Evolutionary conservation across 1,284 basidiomycete species (phyloP), one percentile per base, ranked within the genome.

Genomic region (Puccinia horiana): DNA sequence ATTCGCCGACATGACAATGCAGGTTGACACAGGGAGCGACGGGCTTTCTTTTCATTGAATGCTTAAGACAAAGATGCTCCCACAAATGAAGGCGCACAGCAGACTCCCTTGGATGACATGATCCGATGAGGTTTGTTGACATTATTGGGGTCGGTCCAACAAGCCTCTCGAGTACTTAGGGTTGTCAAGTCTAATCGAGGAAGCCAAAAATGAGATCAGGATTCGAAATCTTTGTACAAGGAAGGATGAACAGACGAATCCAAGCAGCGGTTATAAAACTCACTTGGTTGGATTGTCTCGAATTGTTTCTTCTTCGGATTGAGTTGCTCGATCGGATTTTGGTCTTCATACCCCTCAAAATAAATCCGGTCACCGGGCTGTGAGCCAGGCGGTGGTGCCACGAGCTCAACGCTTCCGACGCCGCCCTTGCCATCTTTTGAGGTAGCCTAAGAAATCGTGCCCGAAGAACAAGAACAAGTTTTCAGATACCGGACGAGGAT

Each of bases 241-340:
- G 26, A 44, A 18, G 32, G 6, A 35, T 18, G 1, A 32, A 18
- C 4, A 63, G 16, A 32, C 2, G 32, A 40, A 72, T 37, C 14
- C 20, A 29, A 37, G 14, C 32, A 56, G 20, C 2, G 47, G 3
- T 52, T 0, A 52, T 63, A 65, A 44, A 29, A 85, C 87, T 40
- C 83, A 92, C 92, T 91, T 83, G 94, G 94, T 86, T 96, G 96
- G 75, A 98, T 91, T 0, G 94, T 92, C 88, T 98, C 96, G 85
- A 96, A 98, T 44, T 97, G 93, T 89, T 98, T 98, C 89, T 96
- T 97, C 89, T 98, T 98, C 14, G 95, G 95, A 88, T 96, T 97
- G 83, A 98, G 89, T 85, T 94, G 93, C 2, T 92, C 87, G 58
- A 96, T 88, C 1, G 95, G 93, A 29, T 72, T 65, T 58, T 84